Evolutionary conservation across 1,139 yeast genomes (phyloP).

Genomic region (Nakaseomyces nivariensis): DNA sequence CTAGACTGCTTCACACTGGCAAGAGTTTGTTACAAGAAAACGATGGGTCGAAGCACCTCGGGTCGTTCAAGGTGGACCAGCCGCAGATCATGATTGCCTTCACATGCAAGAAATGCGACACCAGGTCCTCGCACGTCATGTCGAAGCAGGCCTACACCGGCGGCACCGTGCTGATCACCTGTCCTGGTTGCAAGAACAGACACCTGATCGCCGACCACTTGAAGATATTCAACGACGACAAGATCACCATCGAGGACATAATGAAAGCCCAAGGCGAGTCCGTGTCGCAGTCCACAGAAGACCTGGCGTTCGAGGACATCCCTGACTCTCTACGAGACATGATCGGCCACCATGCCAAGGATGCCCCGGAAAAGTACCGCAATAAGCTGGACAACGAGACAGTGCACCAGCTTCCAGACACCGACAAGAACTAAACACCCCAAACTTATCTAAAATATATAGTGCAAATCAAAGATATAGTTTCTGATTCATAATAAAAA

Average conservation of each 20-base stretch:
- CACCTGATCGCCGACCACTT: constrained; percentile 91
- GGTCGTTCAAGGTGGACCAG: constrained; percentile 39
- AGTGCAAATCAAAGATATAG: no score
- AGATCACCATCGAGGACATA: constrained; percentile 70
- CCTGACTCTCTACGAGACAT: constrained; percentile 50
- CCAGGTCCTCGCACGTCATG: constrained; percentile 76
- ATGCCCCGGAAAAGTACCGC: constrained; percentile 40
- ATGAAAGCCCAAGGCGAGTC: constrained; percentile 66
- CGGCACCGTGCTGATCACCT: constrained; percentile 83
- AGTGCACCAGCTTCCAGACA: constrained; percentile 13
- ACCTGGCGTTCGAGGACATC: constrained; percentile 60
- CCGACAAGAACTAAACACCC: constrained; percentile 1
- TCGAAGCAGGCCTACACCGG: constrained; percentile 83
- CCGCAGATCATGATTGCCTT: constrained; percentile 83
- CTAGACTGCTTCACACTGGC: no score
- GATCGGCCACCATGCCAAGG: constrained; percentile 56
- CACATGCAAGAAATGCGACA: constrained; percentile 81
- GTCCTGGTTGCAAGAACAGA: constrained; percentile 83
- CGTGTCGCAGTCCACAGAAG: constrained; percentile 51
- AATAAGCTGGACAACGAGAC: constrained; percentile 14
- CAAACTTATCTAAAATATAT: no score
- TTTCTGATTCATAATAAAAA: no score
- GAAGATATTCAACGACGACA: constrained; percentile 65
- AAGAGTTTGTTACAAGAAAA: neutral
- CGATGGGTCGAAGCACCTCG: neutral